These are phyloP conservation scores for Cotoneaster glaucophyllus DNA, from an alignment of 306 rosid genomes.

Conservation along the genomic window DNA sequence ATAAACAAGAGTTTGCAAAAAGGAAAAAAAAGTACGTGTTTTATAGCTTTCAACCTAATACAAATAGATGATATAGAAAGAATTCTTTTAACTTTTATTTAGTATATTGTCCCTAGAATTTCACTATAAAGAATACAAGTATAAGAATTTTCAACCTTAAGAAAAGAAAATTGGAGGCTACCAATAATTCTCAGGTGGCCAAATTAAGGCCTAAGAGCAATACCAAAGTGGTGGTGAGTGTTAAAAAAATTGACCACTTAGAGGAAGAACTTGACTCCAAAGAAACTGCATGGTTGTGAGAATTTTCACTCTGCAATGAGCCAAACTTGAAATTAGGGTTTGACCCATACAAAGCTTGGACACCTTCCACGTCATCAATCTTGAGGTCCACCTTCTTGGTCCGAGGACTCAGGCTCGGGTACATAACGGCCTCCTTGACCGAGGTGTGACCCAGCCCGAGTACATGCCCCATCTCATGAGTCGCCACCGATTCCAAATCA, in stretches of 20 bases:
- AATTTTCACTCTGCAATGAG: conserved; percentile 46
- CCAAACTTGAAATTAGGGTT: conserved; percentile 67
- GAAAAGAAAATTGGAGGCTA: not conserved
- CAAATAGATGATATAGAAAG: not conserved
- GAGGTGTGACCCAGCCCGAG: conserved; percentile 79
- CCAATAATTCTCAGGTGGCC: not conserved
- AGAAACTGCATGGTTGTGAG: conserved; percentile 29
- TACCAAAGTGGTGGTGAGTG: conserved; percentile 15
- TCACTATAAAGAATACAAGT: not conserved
- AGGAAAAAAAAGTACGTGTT: not conserved
- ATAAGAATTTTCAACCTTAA: conserved; percentile 4
- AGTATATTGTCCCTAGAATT: not conserved
- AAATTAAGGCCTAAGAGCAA: not conserved
- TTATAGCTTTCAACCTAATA: not conserved
- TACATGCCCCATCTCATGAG: conserved; percentile 95
- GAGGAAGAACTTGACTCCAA: conserved; percentile 13
- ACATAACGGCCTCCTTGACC: conserved; percentile 81
- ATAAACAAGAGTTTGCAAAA: not conserved
- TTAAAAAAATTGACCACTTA: conserved; percentile 18
- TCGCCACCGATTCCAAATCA: conserved; percentile 90
- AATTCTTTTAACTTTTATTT: not conserved
- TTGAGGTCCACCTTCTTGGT: conserved; percentile 57
- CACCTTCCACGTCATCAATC: conserved; percentile 85
- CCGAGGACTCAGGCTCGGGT: conserved; percentile 76
- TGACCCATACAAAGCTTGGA: conserved; percentile 78